Evolutionary conservation across 1,284 basidiomycete genomes (phyloP).

Genomic region (Fistulina hepatica): DNA sequence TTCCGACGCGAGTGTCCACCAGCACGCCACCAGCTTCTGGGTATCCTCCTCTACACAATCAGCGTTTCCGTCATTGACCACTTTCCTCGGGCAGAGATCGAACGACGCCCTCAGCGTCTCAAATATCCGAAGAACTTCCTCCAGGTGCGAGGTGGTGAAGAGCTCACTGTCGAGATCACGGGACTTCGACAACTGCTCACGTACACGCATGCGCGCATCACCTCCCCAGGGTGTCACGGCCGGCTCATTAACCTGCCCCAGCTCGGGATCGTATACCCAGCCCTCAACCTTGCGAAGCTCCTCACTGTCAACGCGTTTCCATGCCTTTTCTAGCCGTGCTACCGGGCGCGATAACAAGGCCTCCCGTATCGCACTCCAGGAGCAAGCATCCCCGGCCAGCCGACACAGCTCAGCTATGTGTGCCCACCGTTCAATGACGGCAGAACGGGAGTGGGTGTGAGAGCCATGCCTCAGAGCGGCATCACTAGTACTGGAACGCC

Average conservation of each 20-base stretch:
- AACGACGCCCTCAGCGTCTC: slow-evolving; percentile 42
- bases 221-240: slow-evolving; percentile 61
- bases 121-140: slow-evolving; percentile 35
- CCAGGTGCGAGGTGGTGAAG: slow-evolving; percentile 32
- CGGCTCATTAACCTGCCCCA: slow-evolving; percentile 32
- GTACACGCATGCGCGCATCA: slow-evolving; percentile 32
- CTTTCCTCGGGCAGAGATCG: slow-evolving; percentile 37
- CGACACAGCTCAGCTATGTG: slow-evolving; percentile 61
- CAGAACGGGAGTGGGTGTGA: slow-evolving; percentile 56
- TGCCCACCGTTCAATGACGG: slow-evolving; percentile 61
- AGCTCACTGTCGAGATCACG: slow-evolving; percentile 28
- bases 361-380: slow-evolving; percentile 59
- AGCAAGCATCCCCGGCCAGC: slow-evolving; percentile 57
- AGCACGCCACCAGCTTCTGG: slow-evolving; percentile 39
- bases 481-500: background rate
- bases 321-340: slow-evolving; percentile 64
- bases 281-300: slow-evolving; percentile 47
- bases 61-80: slow-evolving; percentile 18
- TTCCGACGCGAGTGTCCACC: slow-evolving; percentile 37
- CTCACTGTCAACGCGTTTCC: slow-evolving; percentile 57
- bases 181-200: slow-evolving; percentile 34
- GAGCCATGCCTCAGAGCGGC: slow-evolving; percentile 21
- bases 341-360: slow-evolving; percentile 63
- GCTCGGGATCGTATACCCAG: slow-evolving; percentile 44
- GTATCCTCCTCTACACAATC: slow-evolving; percentile 37